A percentile compares a stretch with the other conserved stretches of the same genome.
These are phyloP conservation scores for Eucommia ulmoides DNA, from an alignment of 257 asterid genomes.

Conservation along the genomic window DNA sequence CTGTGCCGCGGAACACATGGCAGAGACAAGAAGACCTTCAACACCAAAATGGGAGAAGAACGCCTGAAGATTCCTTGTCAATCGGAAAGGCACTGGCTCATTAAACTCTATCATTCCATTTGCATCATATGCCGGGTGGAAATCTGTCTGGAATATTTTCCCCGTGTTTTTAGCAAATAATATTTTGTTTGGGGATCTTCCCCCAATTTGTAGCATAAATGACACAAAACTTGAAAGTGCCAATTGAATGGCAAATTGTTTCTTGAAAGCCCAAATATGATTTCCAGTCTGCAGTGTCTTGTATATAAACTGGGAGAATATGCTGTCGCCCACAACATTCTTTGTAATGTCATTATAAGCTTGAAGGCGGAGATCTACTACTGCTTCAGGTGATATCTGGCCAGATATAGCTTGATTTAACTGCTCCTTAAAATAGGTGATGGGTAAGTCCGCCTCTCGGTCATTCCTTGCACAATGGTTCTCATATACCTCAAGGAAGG, in stretches of 20 bases:
- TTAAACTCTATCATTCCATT: conserved; percentile 95
- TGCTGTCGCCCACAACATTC: conserved; percentile 71
- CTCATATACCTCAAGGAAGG: conserved; percentile 96
- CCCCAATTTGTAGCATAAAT: conserved; percentile 94
- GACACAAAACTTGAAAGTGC: conserved; percentile 96
- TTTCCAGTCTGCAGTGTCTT: conserved; percentile 82
- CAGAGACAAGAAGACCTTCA: conserved; percentile 87
- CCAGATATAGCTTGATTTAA: conserved; percentile 94
- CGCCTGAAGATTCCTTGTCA: conserved; percentile 91
- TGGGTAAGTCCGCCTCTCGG: conserved; percentile 83
- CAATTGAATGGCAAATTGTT: conserved; percentile 91
- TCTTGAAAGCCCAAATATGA: conserved; percentile 94
- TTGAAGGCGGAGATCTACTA: conserved; percentile 91
- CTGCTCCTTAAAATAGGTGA: conserved; percentile 89
- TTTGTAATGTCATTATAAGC: conserved; percentile 83
- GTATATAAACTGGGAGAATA: conserved; percentile 96
- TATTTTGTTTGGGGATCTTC: conserved; percentile 96
- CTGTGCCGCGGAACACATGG: conserved; percentile 96
- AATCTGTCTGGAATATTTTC: conserved; percentile 93
- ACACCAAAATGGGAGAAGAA: conserved; percentile 97
- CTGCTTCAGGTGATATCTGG: conserved; percentile 92
- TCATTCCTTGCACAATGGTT: conserved; percentile 95
- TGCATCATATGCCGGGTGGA: conserved; percentile 92
- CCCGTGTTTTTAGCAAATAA: conserved; percentile 95
- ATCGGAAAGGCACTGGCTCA: conserved; percentile 93